Percentiles rank a stretch among this genome's conserved stretches.
phyloP scores from a whole-genome alignment of 768 basidiomycete genomes.

The Auriscalpium orientale region DNA sequence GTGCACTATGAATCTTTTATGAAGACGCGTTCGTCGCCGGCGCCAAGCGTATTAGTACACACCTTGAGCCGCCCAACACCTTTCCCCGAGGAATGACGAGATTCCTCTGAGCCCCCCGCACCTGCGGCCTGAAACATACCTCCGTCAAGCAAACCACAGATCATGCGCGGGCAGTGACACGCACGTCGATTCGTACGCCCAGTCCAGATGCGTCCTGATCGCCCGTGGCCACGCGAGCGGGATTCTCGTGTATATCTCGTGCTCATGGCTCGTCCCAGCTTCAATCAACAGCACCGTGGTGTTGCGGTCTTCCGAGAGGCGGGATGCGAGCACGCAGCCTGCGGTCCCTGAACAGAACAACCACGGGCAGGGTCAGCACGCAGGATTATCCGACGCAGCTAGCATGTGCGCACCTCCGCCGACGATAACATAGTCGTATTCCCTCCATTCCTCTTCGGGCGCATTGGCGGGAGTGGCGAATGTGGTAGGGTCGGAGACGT shows the following conservation, averaged over 20 bases:
- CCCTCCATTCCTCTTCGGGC: neutral
- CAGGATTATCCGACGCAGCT: neutral
- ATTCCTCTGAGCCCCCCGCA: constrained; percentile 1
- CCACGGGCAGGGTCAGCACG: neutral
- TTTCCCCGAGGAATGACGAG: constrained; percentile 10
- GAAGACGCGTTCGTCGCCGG: neutral
- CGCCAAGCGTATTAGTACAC: neutral
- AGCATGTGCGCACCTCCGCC: constrained; percentile 25
- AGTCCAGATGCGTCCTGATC: constrained; percentile 8
- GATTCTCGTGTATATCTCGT: constrained; percentile 3
- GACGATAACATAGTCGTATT: constrained; percentile 28
- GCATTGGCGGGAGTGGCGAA: neutral
- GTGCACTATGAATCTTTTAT: neutral
- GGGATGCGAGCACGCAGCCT: constrained; percentile 52
- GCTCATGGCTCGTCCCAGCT: constrained; percentile 37
- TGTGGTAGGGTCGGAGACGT: neutral
- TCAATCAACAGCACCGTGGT: constrained; percentile 51
- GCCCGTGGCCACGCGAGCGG: constrained; percentile 12
- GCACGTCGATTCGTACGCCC: constrained; percentile 9
- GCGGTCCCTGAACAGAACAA: constrained; percentile 38
- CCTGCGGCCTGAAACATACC: constrained; percentile 1
- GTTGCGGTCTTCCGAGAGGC: constrained; percentile 47
- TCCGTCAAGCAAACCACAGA: neutral
- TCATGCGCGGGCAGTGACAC: neutral
- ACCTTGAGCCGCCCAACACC: constrained; percentile 10